Conservation (phyloP, 2,329 filamentous ascomycete genomes). For the Neonectria coccinea region DNA sequence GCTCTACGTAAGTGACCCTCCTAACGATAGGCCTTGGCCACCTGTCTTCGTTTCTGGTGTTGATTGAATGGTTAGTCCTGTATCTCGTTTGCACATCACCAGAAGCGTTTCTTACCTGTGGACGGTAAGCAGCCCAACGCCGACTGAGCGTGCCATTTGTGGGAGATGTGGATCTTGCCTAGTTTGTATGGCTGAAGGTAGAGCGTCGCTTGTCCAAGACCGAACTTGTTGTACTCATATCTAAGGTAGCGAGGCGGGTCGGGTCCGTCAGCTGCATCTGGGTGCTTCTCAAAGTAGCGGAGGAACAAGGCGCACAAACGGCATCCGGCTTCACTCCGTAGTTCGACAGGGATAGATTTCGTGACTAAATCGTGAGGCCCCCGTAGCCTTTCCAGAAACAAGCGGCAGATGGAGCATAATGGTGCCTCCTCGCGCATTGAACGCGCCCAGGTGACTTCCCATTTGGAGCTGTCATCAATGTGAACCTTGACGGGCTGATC, state of each 20-base stretch:
- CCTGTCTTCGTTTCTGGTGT: neutral
- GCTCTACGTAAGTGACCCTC: neutral
- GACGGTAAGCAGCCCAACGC: neutral
- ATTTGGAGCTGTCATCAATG: too few species aligned
- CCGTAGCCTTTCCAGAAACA: slow-evolving; percentile 1
- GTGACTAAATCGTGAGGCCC: neutral
- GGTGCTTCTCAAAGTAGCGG: too few species aligned
- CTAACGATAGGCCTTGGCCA: neutral
- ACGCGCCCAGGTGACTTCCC: too few species aligned
- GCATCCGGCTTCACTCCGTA: too few species aligned
- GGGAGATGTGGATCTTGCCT: neutral
- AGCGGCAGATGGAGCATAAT: slow-evolving; percentile 1
- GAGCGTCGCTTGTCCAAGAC: neutral
- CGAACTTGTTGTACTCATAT: neutral
- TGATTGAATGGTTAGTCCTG: neutral
- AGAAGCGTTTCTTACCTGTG: neutral
- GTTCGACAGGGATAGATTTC: too few species aligned
- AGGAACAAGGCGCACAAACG: too few species aligned
- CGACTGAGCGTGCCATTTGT: neutral
- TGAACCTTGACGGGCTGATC: too few species aligned
- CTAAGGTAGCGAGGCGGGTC: neutral
- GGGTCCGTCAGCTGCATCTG: too few species aligned
- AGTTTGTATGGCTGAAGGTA: neutral
- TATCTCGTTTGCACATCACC: neutral
- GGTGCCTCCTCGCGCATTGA: neutral